A percentile compares a stretch with the other conserved stretches of the same genome.
Evolutionary conservation across 176 grass and related monocot genomes (phyloP).

Genomic region (Eragrostis curvula): DNA sequence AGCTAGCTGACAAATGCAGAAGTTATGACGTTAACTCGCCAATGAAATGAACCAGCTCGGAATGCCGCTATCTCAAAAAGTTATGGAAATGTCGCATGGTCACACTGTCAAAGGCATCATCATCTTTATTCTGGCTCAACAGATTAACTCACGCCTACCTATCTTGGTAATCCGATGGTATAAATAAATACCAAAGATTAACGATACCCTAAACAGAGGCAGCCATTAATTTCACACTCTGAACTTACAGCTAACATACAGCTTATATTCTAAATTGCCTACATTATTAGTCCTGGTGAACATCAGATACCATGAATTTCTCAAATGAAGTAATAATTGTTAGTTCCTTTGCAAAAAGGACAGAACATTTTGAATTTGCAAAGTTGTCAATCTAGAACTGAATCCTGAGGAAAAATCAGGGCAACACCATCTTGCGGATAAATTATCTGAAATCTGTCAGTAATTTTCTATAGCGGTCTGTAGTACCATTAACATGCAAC

Average conservation of each 20-base stretch:
- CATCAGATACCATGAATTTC: constrained; percentile 1
- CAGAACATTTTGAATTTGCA: neutral
- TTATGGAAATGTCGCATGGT: neutral
- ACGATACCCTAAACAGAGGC: neutral
- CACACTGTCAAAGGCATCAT: neutral
- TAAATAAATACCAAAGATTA: neutral
- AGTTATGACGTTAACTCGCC: neutral
- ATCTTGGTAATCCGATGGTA: neutral
- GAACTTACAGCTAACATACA: neutral
- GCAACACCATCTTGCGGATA: too few relatives aligned
- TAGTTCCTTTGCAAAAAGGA: too few relatives aligned
- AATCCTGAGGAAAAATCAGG: neutral
- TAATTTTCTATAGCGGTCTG: neutral
- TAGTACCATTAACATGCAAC: neutral
- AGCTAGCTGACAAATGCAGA: constrained; percentile 1
- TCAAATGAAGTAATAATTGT: constrained; percentile 10
- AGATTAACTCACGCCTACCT: neutral
- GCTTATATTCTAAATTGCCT: neutral
- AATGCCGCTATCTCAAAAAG: constrained; percentile 13
- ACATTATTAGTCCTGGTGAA: too few relatives aligned
- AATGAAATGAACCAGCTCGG: neutral
- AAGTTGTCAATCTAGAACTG: neutral
- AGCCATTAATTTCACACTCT: neutral
- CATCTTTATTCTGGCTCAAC: neutral
- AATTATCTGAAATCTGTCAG: too few relatives aligned